Evolutionary conservation across 176 grass and related monocot genomes (phyloP), one percentile per base, ranked within the genome.

Genomic region (Rhynchospora pubera): DNA sequence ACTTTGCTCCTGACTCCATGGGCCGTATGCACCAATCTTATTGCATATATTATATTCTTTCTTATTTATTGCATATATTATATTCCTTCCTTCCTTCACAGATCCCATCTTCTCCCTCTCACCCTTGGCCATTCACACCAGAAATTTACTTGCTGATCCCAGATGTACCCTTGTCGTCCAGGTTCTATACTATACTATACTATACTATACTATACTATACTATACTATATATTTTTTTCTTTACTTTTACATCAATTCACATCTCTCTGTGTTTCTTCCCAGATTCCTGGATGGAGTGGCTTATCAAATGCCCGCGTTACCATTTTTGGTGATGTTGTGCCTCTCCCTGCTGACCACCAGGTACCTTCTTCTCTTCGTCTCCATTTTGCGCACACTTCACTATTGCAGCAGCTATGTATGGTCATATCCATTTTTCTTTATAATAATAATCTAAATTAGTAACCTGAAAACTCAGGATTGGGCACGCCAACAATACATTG

Each of bases 241-340:
- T 39, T 39, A 39, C 34, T 39, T 39, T 3, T 39, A 39, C 34
- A 39, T 39, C 34, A 39, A 39, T 39, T 39, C 26, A 28, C 26
- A 28, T 28, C 26, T 39, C 34, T 39, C 34, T 0, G 34, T 79
- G 21, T 24, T 52, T 21, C 46, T 82, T 56, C 21, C 28, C 43
- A 99, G 96, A 91, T 99, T 63, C 96, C 96, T 89, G 96, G 96
- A 91, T 99, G 96, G 92, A 99, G 92, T 85, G 92, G 89, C 11
- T 77, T 99, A 39, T 99, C 96, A 45, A 99, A 99, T 87, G 96
- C 96, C 2, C 92, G 96, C 11, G 96, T 99, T 14, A 99, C 96
- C 15, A 99, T 99, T 83, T 99, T 99, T 88, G 96, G 96, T 69
- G 92, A 99, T 85, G 79, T 99, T 59, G 76, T 93, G 28, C 96